Evolutionary conservation across 306 rosid genomes (phyloP), one percentile per base, ranked within the genome.

Genomic region (Prosopis cineraria): DNA sequence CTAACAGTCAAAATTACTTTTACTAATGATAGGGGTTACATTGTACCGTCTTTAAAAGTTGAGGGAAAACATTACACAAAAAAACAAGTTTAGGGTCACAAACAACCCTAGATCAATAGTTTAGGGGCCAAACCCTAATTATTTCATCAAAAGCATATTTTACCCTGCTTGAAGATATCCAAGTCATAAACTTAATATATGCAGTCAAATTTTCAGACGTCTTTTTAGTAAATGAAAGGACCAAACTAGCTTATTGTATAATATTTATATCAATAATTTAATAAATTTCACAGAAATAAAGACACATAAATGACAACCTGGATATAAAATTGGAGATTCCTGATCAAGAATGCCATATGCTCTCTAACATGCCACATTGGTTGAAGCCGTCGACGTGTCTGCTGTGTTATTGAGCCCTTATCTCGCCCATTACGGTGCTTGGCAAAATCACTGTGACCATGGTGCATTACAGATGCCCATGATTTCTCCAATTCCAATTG

Each of bases 401-500:
- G 93, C 72, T 87, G 93, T 76, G 90, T 76, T 59, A 47, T 71
- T 45, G 91, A 82, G 47, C 88, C 71, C 67, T 86, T 91, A 64
- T 82, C 77, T 68, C 60, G 84, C 72, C 84, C 93, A 50, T 81
- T 87, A 64, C 63, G 82, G 60, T 62, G 87, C 29, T 89, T 85
- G 58, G 97, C 85, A 91, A 93, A 95, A 86, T 88, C 93, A 64
- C 86, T 80, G 74, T 95, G 97, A 81, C 93, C 96, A 79, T 88
- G 98, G 79, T 93, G 96, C 98, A 88, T 95, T 72, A 84, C 97
- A 71, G 94, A 88, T 41, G 98, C 99, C 99, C 97, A 95, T 20
- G 93, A 87, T 71, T 95, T 95, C 89, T 95, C 99, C 88, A 93
- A 86, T 78, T 91, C 99, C 98, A 95, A 93, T 85, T 95, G 99